Base-by-base conservation (phyloP, 2,329 filamentous ascomycete species). In the Lasiodiplodia sp. region DNA sequence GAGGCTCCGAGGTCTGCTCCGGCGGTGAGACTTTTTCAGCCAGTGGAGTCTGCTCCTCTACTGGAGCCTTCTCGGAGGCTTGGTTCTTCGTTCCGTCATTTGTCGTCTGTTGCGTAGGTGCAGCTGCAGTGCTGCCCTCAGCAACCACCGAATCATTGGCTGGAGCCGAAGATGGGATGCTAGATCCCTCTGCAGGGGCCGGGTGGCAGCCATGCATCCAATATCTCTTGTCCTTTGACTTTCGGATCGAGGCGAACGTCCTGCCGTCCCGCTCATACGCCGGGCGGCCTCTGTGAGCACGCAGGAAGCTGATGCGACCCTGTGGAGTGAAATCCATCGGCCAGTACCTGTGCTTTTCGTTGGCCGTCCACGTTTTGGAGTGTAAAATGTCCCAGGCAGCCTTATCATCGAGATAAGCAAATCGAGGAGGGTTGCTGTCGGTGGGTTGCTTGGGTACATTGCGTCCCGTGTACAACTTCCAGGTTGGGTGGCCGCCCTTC, bases 341-440 rank as follows among this genome's bases (percentile, higher is more conserved):
- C 81, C 81, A 83, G 67, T 71, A 78, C 4, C 67, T 57, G 10
- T 66, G 67, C 25, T 72, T 67, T 31, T 78, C 73, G 6, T 71
- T 58, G 18, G 70, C 62, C 1, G 67, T 73, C 64, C 78, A 77
- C 12, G 73, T 73, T 28, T 77, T 72, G 28, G 78, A 78, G 6
- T 65, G 56, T 21, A 73, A 71, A 8, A 82, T 75, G 3, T 76
- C 74, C 65, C 77, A 77, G 25, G 75, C 78, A 3, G 80, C 77
- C 18, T 71, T 70, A 60, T 83, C 81, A 68, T 83, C 81, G 2
- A 83, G 77, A 47, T 79, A 77, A n/a, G 80, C 77, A 56, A 78
- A 78, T 21, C 72, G 75, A 2, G 80, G 81, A 7, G 52, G 40
- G 11, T 68, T 53, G 8, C 79, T 79, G 66, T 77, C 73, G 16